Percentiles rank a stretch among this genome's conserved stretches.
These are phyloP conservation scores for Tulasnella sp. DNA, from an alignment of 768 basidiomycete species.

Conservation along the genomic window DNA sequence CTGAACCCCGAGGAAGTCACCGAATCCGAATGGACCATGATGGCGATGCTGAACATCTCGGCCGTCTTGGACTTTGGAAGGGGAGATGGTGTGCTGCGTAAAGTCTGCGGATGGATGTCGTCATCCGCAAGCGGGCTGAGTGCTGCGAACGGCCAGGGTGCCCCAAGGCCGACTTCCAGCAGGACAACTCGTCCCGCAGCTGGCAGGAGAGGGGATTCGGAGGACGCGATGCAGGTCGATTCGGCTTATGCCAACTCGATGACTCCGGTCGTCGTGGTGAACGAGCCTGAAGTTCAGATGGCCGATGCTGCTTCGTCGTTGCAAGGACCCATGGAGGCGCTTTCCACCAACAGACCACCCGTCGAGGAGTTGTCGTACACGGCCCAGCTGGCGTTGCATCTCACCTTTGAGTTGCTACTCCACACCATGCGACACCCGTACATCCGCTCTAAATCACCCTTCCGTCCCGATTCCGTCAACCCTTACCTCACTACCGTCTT, in stretches of 20 bases:
- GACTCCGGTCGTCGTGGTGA: neutral
- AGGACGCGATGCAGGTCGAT: constrained; percentile 59
- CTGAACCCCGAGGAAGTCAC: constrained; percentile 60
- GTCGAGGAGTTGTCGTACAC: constrained; percentile 47
- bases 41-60: constrained; percentile 78
- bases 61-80: constrained; percentile 84
- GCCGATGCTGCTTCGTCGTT: constrained; percentile 27
- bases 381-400: constrained; percentile 66
- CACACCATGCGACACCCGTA: constrained; percentile 58
- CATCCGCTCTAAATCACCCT: constrained; percentile 49
- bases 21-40: constrained; percentile 93
- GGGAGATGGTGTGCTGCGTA: constrained; percentile 59
- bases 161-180: neutral
- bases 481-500: constrained; percentile 81
- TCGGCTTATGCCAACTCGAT: constrained; percentile 30
- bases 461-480: constrained; percentile 53
- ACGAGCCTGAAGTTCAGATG: constrained; percentile 29
- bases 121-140: constrained; percentile 3
- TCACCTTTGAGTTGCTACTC: constrained; percentile 71
- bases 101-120: constrained; percentile 42
- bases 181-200: constrained; percentile 14
- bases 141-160: neutral
- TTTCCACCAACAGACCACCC: constrained; percentile 1
- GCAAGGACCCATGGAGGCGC: constrained; percentile 22
- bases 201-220: constrained; percentile 30